phyloP scores from a whole-genome alignment of 208 protist species.

The Acanthamoeba royreba region DNA sequence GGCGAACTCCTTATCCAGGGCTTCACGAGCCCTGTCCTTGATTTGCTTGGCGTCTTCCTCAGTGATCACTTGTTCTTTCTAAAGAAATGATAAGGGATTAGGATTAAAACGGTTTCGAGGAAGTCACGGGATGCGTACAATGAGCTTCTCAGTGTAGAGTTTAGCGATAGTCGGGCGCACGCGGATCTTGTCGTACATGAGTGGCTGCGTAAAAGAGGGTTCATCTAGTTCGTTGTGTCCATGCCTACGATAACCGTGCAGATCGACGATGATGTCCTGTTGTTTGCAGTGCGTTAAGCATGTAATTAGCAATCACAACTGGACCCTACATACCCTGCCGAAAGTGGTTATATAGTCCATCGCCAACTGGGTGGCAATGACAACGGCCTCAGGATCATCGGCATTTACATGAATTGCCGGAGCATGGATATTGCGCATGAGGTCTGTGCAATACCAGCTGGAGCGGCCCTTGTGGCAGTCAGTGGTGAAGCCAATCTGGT shows the following conservation, averaged over 20 bases:
- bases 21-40: background rate
- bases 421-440: slow-evolving; percentile 60
- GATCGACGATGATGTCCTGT: slow-evolving; percentile 78
- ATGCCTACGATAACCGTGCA: slow-evolving; percentile 75
- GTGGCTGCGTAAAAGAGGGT: slow-evolving; percentile 79
- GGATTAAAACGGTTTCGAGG: background rate
- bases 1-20: background rate
- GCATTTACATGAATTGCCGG: slow-evolving; percentile 79
- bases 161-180: slow-evolving; percentile 55
- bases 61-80: background rate
- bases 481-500: slow-evolving; percentile 76
- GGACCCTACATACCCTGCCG: too few relatives aligned
- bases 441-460: slow-evolving; percentile 56
- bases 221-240: slow-evolving; percentile 83
- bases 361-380: slow-evolving; percentile 33
- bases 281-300: slow-evolving; percentile 46
- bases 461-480: slow-evolving; percentile 50
- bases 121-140: background rate
- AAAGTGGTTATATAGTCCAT: background rate
- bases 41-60: background rate
- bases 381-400: slow-evolving; percentile 72
- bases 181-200: slow-evolving; percentile 74
- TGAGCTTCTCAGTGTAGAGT: slow-evolving; percentile 60
- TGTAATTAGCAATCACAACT: background rate
- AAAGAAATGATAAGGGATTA: background rate